Base-by-base conservation (phyloP, 179 eudicot species). In the Vitellaria paradoxa region DNA sequence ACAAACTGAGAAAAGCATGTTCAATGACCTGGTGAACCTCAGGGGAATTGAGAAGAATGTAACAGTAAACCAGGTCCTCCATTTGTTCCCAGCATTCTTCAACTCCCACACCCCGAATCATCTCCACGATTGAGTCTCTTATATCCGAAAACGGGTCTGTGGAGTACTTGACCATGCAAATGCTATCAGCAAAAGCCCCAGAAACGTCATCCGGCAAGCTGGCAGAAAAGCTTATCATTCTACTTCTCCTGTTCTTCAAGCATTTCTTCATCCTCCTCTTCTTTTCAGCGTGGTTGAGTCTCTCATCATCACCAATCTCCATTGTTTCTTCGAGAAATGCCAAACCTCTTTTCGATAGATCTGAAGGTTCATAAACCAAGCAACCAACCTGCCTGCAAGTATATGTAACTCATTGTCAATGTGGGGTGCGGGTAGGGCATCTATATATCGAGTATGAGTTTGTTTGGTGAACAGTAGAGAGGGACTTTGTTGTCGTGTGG, bases 21-120 rank as follows among this genome's bases (percentile, higher is more conserved):
- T 74, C 59, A 78, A 92, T 86, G 12, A 85, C 74, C 15, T 75
- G 23, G 64, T 89, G 97, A 72, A 87, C 77, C 42, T 90, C 88
- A 2, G 89, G 70, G 4, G 97, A 80, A 75, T 92, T 92, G 6
- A 92, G 88, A n/a, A 81, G 87, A 68, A 90, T 78, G 72, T 87
- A 92, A 74, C 94, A 92, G 72, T 92, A 90, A 4, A 92, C 73
- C 77, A 92, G 77, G 79, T 92, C 97, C 77, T 92, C 97, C 85
- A 92, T 84, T 3, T 90, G 87, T 1, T 78, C 79, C 97, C 97
- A 92, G 26, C 45, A 42, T 42, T 83, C 80, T 20, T 74, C 63
- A 67, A 92, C 86, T 8, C 87, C 88, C 11, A 81, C 85, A 3
- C 77, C 78, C 57, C 57, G 81, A 20, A 89, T 77, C 91, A 92